Base-by-base conservation (phyloP, 2,329 filamentous ascomycete species). In the Aspergillus quadricinctus region DNA sequence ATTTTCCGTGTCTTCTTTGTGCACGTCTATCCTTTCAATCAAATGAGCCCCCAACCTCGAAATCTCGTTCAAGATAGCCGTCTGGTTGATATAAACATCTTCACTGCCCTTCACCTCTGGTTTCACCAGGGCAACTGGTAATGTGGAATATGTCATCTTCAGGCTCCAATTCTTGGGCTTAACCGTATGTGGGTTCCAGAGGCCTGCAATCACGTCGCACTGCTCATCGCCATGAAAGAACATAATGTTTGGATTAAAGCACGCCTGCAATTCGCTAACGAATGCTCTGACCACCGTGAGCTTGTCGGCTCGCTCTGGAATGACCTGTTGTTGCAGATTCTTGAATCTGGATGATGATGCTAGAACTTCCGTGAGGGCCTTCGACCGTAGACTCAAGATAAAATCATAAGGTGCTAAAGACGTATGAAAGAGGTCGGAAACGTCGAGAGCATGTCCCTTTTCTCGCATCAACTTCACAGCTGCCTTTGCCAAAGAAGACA, bases 341-440 rank as follows among this genome's bases (percentile, higher is more conserved):
- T 96, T 96, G 80, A 88, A 97, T 29, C 58, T 75, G 61, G 58
- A 70, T 62, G 57, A 69, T n/a, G 55, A 65, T 41, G 74, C 66
- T 56, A 69, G 40, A 71, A 69, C 49, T 77, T 75, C 64, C 46
- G 74, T 51, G 69, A 64, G 74, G 56, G 83, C 69, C 50, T 82
- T 85, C 31, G 80, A 63, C 17, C 84, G 82, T 21, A 97, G 77
- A 67, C 88, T 83, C 54, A 99, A 78, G n/a, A 93, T 77, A 61
- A 97, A 88, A 70, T 97, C 91, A 72, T 92, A 99, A 62, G 96
- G 92, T 9, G 75, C 73, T 5, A 90, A 78, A 0, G 87, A 84
- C 3, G 88, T 80, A n/a, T 82, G 78, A 75, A 97, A 97, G 8
- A 97, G 80, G 1, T 77, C 72, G 31, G 78, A 75, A 1, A 81